Base-by-base conservation (phyloP, 2,329 filamentous ascomycete species). In the Dactylellina cionopaga region DNA sequence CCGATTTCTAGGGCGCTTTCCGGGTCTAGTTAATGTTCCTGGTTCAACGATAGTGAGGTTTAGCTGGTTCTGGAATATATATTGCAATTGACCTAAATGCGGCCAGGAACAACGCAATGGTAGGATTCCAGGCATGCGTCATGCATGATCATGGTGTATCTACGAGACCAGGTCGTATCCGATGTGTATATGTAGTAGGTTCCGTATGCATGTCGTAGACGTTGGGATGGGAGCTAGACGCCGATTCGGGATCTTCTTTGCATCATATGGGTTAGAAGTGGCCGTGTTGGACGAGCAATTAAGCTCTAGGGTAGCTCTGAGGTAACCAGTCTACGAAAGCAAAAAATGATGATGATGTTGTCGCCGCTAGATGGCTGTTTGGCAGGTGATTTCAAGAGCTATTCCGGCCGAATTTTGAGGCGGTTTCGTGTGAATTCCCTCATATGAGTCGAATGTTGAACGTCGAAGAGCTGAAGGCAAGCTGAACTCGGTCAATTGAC, bases 61-160 rank as follows among this genome's bases (percentile, higher is more conserved):
- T n/a, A n/a, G n/a, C n/a, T n/a, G n/a, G n/a, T n/a, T n/a, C n/a
- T n/a, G n/a, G n/a, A n/a, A n/a, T n/a, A n/a, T n/a, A 44, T 29
- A 13, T 46, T 41, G 24, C 24, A n/a, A n/a, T n/a, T n/a, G 19
- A 9, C 2, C 66, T 35, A 17, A 39, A 72, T 65, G 59, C 68
- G 59, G 68, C 43, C 68, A 71, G 68, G 68, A 35, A 72, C 68
- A 72, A 72, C 68, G 31, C 59, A 55, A 27, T 19, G 39, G 10
- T 29, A 13, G 49, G 41, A 44, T 44, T 58, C 44, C 17, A 55
- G 27, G 27, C 17, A 17, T 54, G 59, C 65, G 56, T 71, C 65
- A n/a, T n/a, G n/a, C n/a, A n/a, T n/a, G n/a, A n/a, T n/a, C n/a
- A 71, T 58, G 41, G 25, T 59, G 63, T 31, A 15, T 63, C 39